Percentiles rank a stretch among this genome's conserved stretches.
phyloP scores from a whole-genome alignment of 371 early-diverging fungal species.

The Mucor plumbeus region DNA sequence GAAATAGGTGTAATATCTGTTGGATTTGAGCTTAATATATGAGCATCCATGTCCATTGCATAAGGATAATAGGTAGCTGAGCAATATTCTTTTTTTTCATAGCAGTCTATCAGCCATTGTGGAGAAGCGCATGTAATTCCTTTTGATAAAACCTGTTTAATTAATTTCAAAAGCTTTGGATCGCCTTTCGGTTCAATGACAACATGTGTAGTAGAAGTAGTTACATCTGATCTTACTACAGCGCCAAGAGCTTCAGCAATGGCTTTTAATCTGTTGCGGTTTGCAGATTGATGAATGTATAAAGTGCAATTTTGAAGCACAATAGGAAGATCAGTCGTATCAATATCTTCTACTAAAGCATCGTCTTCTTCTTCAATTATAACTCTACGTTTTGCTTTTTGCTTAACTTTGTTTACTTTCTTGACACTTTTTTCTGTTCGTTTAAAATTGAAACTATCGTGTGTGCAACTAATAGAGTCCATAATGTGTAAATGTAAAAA shows the following conservation, averaged over 20 bases:
- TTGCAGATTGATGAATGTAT: not conserved
- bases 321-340: not conserved
- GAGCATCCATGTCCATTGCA: not conserved
- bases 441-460: not conserved
- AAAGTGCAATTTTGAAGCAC: not conserved
- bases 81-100: not conserved
- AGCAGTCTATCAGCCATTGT: not conserved
- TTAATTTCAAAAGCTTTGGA: not conserved
- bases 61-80: not conserved
- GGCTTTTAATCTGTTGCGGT: not conserved
- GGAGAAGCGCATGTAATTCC: not conserved
- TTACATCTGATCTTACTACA: not conserved
- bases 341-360: not conserved
- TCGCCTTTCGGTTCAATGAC: conserved; percentile 1
- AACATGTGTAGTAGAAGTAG: not conserved
- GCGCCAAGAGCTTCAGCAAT: conserved; percentile 7
- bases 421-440: not conserved
- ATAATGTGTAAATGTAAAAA: not conserved
- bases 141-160: not conserved
- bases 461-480: not conserved
- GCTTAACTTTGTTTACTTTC: not conserved
- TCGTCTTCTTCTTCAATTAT: not conserved
- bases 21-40: not conserved
- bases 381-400: not conserved
- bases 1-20: not conserved